phyloP scores from a whole-genome alignment of 208 protist genomes.

The Leishmania martiniquensis region DNA sequence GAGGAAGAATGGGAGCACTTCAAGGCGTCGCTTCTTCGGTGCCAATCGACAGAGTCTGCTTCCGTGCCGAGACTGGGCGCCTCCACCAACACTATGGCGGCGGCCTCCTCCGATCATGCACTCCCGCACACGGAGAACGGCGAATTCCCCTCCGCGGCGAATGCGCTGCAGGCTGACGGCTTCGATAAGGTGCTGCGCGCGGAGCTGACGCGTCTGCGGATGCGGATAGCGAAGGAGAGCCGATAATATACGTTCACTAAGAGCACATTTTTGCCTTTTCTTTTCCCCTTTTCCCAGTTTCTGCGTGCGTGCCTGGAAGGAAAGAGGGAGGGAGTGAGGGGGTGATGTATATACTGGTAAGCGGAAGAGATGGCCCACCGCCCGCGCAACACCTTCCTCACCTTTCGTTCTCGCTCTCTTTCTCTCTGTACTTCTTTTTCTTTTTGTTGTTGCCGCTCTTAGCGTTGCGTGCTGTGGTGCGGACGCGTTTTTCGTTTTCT shows the following conservation, averaged over 20 bases:
- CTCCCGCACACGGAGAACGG: background rate
- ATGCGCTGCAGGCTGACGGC: conserved; percentile 8
- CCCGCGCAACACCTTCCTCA: background rate
- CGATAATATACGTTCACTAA: background rate
- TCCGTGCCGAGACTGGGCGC: background rate
- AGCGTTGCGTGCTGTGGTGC: background rate
- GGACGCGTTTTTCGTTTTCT: background rate
- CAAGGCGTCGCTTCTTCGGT: conserved; percentile 32
- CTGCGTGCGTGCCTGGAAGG: too few relatives aligned
- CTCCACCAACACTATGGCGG: background rate
- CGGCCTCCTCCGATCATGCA: background rate
- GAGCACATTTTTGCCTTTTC: too few relatives aligned
- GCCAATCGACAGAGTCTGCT: background rate
- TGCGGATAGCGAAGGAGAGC: conserved; percentile 36
- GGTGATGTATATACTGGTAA: background rate
- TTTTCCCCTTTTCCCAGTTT: too few relatives aligned
- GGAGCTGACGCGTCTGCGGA: conserved; percentile 35
- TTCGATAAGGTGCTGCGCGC: conserved; percentile 34
- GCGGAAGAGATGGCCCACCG: background rate
- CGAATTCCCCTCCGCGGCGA: background rate
- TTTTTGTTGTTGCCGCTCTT: background rate
- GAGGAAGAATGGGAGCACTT: conserved; percentile 73
- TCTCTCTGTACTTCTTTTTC: background rate
- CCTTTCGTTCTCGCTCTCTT: background rate
- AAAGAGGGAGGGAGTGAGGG: too few relatives aligned